Evolutionary conservation across 139 green algal genomes (phyloP).

Genomic region (Chlamydomonas applanata): DNA sequence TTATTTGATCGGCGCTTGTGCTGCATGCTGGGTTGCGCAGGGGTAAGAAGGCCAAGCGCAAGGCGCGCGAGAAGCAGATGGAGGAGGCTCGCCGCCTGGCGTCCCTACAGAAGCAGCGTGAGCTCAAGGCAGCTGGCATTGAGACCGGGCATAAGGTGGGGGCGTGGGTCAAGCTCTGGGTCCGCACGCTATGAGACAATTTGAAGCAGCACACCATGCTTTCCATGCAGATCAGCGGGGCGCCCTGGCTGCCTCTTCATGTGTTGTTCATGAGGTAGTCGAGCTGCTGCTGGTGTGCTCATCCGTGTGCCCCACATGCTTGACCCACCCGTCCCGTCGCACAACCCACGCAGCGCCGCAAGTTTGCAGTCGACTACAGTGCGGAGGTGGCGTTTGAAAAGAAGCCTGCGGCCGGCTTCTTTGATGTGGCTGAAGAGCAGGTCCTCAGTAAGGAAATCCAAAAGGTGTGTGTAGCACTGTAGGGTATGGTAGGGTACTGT

Average conservation of each 20-base stretch:
- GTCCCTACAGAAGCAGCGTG: constrained; percentile 93
- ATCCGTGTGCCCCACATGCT: no score
- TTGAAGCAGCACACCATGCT: no score
- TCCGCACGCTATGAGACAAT: no score
- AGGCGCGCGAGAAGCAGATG: constrained; percentile 95
- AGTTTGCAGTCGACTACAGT: constrained; percentile 78
- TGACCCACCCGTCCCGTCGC: no score
- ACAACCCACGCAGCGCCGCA: not conserved
- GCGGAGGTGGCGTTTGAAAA: constrained; percentile 93
- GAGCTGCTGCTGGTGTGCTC: no score
- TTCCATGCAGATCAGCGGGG: no score
- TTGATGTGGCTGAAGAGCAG: constrained; percentile 79
- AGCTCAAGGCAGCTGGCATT: constrained; percentile 85
- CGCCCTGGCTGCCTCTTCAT: no score
- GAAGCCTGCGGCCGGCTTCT: constrained; percentile 82
- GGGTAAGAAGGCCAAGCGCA: constrained; percentile 99
- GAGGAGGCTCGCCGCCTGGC: constrained; percentile 96
- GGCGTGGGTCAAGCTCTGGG: no score
- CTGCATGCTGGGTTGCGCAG: constrained; percentile 39
- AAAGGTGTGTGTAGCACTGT: constrained; percentile 11
- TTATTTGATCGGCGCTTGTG: no score
- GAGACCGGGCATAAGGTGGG: constrained; percentile 44
- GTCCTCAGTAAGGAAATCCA: constrained; percentile 57
- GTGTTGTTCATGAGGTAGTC: no score
- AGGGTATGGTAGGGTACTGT: not conserved